Conservation (phyloP, 1,284 basidiomycete genomes). For the Tranzscheliella williamsii region DNA sequence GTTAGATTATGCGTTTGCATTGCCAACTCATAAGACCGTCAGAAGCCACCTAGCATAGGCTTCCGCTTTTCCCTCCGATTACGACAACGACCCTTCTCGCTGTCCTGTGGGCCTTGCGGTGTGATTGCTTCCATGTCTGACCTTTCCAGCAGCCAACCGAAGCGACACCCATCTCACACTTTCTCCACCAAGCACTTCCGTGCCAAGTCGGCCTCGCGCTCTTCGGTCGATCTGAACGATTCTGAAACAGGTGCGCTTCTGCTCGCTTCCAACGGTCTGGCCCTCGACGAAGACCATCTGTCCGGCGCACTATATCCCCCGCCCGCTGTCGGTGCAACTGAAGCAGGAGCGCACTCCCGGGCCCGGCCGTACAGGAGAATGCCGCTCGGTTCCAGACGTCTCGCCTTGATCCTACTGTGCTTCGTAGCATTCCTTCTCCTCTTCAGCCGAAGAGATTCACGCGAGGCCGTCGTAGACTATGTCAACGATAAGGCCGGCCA, state of each 20-base stretch:
- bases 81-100: background rate
- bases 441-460: conserved; percentile 29
- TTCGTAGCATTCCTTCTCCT: conserved; percentile 27
- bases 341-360: conserved; percentile 6
- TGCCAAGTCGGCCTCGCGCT: conserved; percentile 28
- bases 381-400: conserved; percentile 29
- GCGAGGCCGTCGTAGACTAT: conserved; percentile 37
- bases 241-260: conserved; percentile 32
- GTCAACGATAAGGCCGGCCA: conserved; percentile 38
- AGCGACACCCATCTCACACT: conserved; percentile 10
- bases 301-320: background rate
- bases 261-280: conserved; percentile 20
- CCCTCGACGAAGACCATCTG: conserved; percentile 8
- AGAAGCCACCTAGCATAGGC: too few species aligned
- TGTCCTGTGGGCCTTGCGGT: background rate
- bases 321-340: background rate
- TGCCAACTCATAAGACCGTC: too few species aligned
- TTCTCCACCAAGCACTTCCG: conserved; percentile 27
- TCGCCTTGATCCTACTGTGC: conserved; percentile 27
- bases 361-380: conserved; percentile 22
- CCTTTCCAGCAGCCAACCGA: conserved; percentile 6
- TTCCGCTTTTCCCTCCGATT: too few species aligned
- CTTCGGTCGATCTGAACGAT: conserved; percentile 31
- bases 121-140: conserved; percentile 23
- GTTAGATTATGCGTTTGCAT: too few species aligned